These are phyloP conservation scores for Phytophthora palmivora DNA, from an alignment of 352 stramenopile genomes.

Conservation along the genomic window DNA sequence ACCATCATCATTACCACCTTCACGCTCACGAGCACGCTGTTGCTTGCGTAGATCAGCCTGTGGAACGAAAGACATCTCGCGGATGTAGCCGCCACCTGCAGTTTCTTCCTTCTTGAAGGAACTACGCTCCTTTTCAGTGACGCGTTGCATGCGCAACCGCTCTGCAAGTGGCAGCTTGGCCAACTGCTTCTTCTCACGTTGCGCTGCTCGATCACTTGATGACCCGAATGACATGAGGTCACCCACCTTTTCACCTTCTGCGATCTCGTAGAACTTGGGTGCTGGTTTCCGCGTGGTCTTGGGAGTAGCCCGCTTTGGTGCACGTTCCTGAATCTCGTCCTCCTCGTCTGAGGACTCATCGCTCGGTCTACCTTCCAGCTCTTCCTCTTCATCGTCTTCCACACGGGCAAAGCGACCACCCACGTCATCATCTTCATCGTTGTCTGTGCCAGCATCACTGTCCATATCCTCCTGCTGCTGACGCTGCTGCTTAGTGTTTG, in stretches of 20 bases:
- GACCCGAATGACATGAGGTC: constrained; percentile 84
- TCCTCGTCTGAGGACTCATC: constrained; percentile 76
- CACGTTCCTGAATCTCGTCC: constrained; percentile 33
- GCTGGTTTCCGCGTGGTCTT: constrained; percentile 50
- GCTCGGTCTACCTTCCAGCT: constrained; percentile 64
- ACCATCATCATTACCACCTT: constrained; percentile 28
- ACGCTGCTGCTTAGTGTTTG: constrained; percentile 70
- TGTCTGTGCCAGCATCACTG: constrained; percentile 84
- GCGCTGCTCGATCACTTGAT: constrained; percentile 62
- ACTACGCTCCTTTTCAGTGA: constrained; percentile 78
- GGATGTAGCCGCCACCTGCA: constrained; percentile 75
- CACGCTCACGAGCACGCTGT: constrained; percentile 45
- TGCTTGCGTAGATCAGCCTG: constrained; percentile 68
- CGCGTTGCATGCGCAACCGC: constrained; percentile 74
- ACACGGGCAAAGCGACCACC: constrained; percentile 75
- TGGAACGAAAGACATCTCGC: constrained; percentile 84
- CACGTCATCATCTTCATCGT: constrained; percentile 66
- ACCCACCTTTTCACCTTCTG: constrained; percentile 80
- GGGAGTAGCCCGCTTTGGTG: constrained; percentile 3
- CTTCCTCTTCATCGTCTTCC: constrained; percentile 66
- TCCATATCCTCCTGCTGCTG: constrained; percentile 93
- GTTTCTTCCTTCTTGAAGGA: constrained; percentile 88
- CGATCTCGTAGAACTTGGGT: constrained; percentile 90
- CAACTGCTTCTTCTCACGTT: constrained; percentile 84
- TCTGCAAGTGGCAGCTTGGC: constrained; percentile 83